Base-by-base conservation (phyloP, 306 rosid genomes). In the Aeschynomene evenia region DNA sequence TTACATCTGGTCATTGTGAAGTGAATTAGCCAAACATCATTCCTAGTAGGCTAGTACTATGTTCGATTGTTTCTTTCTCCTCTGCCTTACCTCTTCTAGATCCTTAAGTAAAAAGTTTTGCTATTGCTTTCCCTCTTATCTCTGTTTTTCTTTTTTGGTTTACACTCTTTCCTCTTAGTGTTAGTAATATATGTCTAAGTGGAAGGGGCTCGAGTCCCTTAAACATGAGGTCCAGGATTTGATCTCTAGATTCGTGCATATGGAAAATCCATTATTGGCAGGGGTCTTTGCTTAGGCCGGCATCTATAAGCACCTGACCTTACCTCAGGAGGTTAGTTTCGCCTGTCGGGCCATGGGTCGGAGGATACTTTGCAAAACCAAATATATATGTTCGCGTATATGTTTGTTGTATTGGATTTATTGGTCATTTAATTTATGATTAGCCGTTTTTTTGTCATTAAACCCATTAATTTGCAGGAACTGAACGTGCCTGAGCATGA, bases 401-500 rank as follows among this genome's bases (percentile, higher is more conserved):
- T 63, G 31, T 68, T 39, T 74, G 22, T 64, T 42, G 18, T 22
- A 46, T 19, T 46, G 51, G 22, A 46, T 22, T 65, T 57, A 45
- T 4, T 28, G 39, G 67, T 16, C 11, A 40, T 68, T 40, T 42
- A 8, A 76, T 22, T 43, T 51, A 40, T 75, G 5, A 9, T 36
- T 53, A 26, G n/a, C 48, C 40, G 37, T 16, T 63, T 65, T 37
- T 49, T 24, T 71, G 49, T 28, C 46, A 75, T 31, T 21, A 74
- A 71, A 68, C 16, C 22, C 52, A 40, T 43, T 65, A 43, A 33
- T 71, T 57, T 15, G 26, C 80, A 85, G 89, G 89, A 85, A 59
- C 89, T 85, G 28, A 85, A 85, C 73, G 89, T 85, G 53, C 85
- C 89, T 0, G 89, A 85, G 77, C 86, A 76, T 54, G 89, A 85